Evolutionary conservation across 1,284 basidiomycete genomes (phyloP).

Genomic region (Boletus semigastroideus): DNA sequence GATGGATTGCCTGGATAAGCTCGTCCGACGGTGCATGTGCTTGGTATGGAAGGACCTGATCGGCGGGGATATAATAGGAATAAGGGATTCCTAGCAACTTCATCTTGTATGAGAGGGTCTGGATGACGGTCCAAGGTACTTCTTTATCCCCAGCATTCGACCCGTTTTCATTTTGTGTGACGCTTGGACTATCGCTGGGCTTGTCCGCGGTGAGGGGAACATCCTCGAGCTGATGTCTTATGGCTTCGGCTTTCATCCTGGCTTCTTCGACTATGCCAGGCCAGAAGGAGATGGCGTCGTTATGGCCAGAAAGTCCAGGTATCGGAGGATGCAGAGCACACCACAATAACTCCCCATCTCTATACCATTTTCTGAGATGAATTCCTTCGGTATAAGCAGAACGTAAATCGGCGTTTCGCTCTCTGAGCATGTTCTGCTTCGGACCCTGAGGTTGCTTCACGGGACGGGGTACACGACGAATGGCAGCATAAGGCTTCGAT

Average conservation of each 20-base stretch:
- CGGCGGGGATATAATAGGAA: constrained; percentile 47
- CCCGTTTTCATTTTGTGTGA: constrained; percentile 9
- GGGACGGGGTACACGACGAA: constrained; percentile 51
- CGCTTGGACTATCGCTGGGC: background rate
- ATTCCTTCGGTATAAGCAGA: constrained; percentile 42
- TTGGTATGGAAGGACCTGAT: constrained; percentile 67
- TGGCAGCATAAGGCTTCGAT: constrained; percentile 50
- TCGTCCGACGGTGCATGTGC: constrained; percentile 53
- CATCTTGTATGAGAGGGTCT: constrained; percentile 60
- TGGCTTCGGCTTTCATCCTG: constrained; percentile 43
- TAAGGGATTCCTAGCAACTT: constrained; percentile 59
- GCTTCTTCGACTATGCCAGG: constrained; percentile 66
- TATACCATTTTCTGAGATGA: constrained; percentile 52
- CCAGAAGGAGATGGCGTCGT: constrained; percentile 62
- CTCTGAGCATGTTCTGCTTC: constrained; percentile 50
- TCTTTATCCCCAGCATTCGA: constrained; percentile 13
- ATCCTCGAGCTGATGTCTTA: constrained; percentile 13
- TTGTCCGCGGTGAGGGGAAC: background rate
- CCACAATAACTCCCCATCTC: constrained; percentile 75
- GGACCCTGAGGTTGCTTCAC: constrained; percentile 41
- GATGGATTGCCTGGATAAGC: constrained; percentile 49
- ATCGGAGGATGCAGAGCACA: constrained; percentile 58
- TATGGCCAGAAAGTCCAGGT: constrained; percentile 35
- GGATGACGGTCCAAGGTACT: constrained; percentile 55
- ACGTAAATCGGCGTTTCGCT: constrained; percentile 60